A percentile compares a stretch with the other conserved stretches of the same genome.
phyloP scores from a whole-genome alignment of 2,329 filamentous ascomycete species.

The Pseudogymnoascus sp. region DNA sequence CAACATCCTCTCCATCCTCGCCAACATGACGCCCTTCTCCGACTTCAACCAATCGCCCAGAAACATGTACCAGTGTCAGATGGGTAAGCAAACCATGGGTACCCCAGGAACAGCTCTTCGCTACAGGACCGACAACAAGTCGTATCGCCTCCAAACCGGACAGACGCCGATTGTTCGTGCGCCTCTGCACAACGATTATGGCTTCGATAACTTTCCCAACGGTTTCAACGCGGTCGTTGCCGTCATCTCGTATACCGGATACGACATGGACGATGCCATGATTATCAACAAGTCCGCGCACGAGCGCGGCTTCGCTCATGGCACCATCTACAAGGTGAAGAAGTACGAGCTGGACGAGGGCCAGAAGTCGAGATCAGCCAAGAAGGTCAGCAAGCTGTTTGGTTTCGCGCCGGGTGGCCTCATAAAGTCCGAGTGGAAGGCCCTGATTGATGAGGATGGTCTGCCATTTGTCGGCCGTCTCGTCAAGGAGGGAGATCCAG shows the following conservation, averaged over 20 bases:
- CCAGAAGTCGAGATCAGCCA: constrained; percentile 56
- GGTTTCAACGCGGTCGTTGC: constrained; percentile 93
- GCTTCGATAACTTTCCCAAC: constrained; percentile 96
- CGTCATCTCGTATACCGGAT: constrained; percentile 97
- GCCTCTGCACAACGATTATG: constrained; percentile 91
- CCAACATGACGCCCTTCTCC: constrained; percentile 98
- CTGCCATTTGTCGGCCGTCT: constrained; percentile 73
- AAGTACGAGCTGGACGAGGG: constrained; percentile 76
- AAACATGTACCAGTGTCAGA: constrained; percentile 99
- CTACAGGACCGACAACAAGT: constrained; percentile 94
- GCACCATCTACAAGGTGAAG: constrained; percentile 97
- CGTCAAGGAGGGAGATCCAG: constrained; percentile 71
- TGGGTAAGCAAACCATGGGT: constrained; percentile 99
- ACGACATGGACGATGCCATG: constrained; percentile 99
- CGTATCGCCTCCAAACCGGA: constrained; percentile 88
- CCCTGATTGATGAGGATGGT: constrained; percentile 78
- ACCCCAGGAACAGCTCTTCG: constrained; percentile 79
- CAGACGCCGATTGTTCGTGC: constrained; percentile 91
- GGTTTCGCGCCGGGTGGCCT: constrained; percentile 78
- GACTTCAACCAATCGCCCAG: constrained; percentile 97
- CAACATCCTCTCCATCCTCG: constrained; percentile 93
- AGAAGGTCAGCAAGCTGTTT: constrained; percentile 73
- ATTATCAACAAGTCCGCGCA: constrained; percentile 97
- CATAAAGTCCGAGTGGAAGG: constrained; percentile 62
- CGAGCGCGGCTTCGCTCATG: constrained; percentile 90